Evolutionary conservation across 805 yeast species (phyloP), one percentile per base, ranked within the genome.

Genomic region (Spencermartinsiella europaea): DNA sequence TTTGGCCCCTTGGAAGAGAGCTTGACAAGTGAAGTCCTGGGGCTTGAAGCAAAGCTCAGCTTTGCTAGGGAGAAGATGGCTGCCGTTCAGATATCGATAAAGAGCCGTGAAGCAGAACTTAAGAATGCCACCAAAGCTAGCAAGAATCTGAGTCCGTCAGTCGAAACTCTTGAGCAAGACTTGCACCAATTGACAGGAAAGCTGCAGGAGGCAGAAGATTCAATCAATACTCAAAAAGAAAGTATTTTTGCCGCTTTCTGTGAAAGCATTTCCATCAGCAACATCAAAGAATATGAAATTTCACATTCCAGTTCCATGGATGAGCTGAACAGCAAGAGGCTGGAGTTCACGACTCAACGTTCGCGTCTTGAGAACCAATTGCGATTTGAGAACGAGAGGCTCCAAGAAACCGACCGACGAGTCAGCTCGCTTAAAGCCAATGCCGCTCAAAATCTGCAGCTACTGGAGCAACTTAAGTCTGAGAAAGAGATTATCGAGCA

Each of bases 251-350:
- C 73, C 59, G 72, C 63, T 0, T 85, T 89, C 59, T 82, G 90
- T 47, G 45, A 59, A 1, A 69, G 65, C 46, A 65, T 81, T 44
- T 79, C 79, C 0, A 78, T 87, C 55, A 61, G 66, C 5, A 64
- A 64, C 50, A 78, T 88, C 34, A 70, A 73, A 40, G 88, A 83
- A 28, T 89, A 84, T 60, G 96, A 89, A 61, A 69, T 68, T 38
- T 69, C 77, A 10, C 85, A 82, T 45, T 90, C 91, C 4, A 40
- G 54, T 2, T 45, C 56, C 25, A 35, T 46, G 21, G 61, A 60
- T 39, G 45, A 52, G 43, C 47, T 54, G 14, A 47, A 47, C 21
- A 28, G 47, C 37, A 40, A 44, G 58, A 69, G 80, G 38, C 72
- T 84, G 1, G 79, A 79, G 51, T 76, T 76, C 48, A 68, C 77